A percentile compares a stretch with the other conserved stretches of the same genome.
phyloP scores from a whole-genome alignment of 2,329 filamentous ascomycete genomes.

The Paraconiothyrium sp. region DNA sequence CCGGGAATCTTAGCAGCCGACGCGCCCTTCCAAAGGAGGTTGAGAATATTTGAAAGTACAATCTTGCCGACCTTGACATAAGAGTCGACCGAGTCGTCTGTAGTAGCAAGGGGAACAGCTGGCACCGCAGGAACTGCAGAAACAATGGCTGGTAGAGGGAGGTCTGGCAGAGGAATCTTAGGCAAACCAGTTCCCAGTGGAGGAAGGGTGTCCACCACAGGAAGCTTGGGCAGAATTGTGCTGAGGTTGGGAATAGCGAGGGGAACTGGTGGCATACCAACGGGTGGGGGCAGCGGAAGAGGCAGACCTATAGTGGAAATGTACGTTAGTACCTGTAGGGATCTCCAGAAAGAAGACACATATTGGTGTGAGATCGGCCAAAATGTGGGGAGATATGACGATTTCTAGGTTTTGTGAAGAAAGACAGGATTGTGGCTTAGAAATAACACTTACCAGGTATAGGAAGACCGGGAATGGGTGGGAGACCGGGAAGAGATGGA shows the following conservation, averaged over 20 bases:
- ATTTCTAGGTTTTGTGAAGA: background rate
- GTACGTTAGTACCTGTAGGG: background rate
- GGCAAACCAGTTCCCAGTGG: background rate
- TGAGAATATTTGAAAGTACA: slow-evolving; percentile 6
- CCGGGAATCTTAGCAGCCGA: background rate
- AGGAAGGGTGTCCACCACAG: background rate
- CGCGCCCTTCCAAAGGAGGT: slow-evolving; percentile 6
- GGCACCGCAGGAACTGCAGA: background rate
- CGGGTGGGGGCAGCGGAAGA: background rate
- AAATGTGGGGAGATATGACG: background rate
- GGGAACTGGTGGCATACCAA: slow-evolving; percentile 2
- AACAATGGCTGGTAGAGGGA: background rate
- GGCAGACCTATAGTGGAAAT: background rate
- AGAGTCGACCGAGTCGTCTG: background rate
- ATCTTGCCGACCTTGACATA: background rate
- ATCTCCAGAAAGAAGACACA: background rate
- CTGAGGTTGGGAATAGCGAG: slow-evolving; percentile 4
- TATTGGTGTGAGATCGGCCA: background rate
- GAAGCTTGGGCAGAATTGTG: slow-evolving; percentile 6
- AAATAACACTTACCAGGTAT: slow-evolving; percentile 10
- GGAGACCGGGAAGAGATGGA: background rate
- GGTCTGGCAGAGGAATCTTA: background rate
- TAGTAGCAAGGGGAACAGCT: background rate
- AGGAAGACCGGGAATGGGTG: background rate
- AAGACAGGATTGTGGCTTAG: background rate